Percentiles rank a stretch among this genome's conserved stretches.
Evolutionary conservation across 208 protist species (phyloP).

Genomic region (Leishmania tarentolae): DNA sequence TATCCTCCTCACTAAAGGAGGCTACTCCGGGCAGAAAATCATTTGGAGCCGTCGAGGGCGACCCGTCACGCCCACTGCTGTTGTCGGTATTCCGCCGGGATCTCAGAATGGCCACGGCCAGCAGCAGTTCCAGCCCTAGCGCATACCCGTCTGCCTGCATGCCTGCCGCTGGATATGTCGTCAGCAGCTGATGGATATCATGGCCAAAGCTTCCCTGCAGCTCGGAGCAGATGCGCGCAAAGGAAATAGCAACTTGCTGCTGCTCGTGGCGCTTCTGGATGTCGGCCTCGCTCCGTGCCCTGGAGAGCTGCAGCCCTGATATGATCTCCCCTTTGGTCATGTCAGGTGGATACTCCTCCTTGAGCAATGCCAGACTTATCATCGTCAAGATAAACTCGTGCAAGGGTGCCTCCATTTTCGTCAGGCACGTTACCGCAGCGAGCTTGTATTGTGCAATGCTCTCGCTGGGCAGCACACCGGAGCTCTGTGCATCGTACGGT

Average conservation of each 20-base stretch:
- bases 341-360: conserved; percentile 11
- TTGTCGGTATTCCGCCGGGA: background rate
- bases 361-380: conserved; percentile 21
- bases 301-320: conserved; percentile 6
- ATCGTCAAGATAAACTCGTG: conserved; percentile 41
- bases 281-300: background rate
- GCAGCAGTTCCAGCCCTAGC: conserved; percentile 33
- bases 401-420: conserved; percentile 24
- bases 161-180: background rate
- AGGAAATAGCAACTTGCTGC: conserved; percentile 25
- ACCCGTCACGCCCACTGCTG: background rate
- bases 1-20: conserved; percentile 12
- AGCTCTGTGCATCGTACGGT: conserved; percentile 40
- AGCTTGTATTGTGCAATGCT: conserved; percentile 32
- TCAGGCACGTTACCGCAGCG: conserved; percentile 24
- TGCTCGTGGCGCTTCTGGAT: conserved; percentile 22
- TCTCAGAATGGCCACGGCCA: conserved; percentile 31
- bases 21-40: background rate
- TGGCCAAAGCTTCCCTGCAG: conserved; percentile 42
- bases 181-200: conserved; percentile 15
- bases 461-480: conserved; percentile 32
- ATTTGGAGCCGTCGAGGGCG: background rate
- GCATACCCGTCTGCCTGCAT: conserved; percentile 30
- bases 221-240: conserved; percentile 34
- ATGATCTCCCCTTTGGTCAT: conserved; percentile 23